A percentile compares a stretch with the other conserved stretches of the same genome.
These are phyloP conservation scores for Oenanthe javanica DNA, from an alignment of 140 eudicot species.

Conservation along the genomic window DNA sequence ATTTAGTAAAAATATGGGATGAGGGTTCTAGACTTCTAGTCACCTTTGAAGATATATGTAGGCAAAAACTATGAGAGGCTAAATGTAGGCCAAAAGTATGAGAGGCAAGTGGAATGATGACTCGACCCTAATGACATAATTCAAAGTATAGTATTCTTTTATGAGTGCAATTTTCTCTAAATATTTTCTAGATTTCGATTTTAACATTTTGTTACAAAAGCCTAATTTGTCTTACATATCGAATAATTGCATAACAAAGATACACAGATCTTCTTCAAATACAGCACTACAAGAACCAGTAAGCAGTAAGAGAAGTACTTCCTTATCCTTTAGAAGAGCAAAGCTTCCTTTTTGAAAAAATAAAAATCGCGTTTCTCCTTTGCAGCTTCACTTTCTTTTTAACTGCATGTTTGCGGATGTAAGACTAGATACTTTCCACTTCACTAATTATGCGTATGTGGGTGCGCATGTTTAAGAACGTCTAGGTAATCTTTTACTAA, in stretches of 20 bases:
- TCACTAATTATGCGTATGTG: neutral
- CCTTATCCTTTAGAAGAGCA: neutral
- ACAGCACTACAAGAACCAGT: neutral
- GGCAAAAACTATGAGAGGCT: constrained; percentile 15
- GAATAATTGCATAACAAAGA: neutral
- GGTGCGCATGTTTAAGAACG: neutral
- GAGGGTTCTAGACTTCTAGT: constrained; percentile 22
- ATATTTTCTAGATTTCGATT: neutral
- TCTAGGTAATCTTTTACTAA: neutral
- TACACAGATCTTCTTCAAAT: neutral
- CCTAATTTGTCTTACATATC: constrained; percentile 1
- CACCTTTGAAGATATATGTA: constrained; percentile 2
- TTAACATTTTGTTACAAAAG: neutral
- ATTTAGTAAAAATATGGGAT: constrained; percentile 18
- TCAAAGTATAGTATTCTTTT: neutral
- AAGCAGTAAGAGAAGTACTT: neutral
- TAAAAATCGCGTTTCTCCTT: neutral
- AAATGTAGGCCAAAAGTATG: neutral
- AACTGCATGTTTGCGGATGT: neutral
- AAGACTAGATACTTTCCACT: neutral
- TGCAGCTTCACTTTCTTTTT: neutral
- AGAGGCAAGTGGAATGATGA: constrained; percentile 42
- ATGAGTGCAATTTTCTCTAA: constrained; percentile 1
- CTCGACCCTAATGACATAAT: constrained; percentile 43
- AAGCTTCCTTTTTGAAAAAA: neutral